Evolutionary conservation across 805 yeast species (phyloP), one percentile per base, ranked within the genome.

Genomic region (Gaillardinia entomophila): DNA sequence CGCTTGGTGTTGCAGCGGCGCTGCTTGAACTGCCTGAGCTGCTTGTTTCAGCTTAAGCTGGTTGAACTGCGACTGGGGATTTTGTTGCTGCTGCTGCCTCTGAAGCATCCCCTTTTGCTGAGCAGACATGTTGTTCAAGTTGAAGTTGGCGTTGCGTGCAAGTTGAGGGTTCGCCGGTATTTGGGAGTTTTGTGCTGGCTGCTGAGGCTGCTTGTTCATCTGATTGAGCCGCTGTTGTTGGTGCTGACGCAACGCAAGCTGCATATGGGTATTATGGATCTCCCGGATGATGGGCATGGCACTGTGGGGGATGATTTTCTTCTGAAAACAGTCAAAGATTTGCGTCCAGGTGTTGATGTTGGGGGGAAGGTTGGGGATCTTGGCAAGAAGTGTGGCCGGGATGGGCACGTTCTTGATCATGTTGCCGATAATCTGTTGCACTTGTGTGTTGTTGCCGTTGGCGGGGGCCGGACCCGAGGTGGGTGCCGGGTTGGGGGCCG

Each of bases 331-430:
- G 26, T 79, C 81, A 54, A 79, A 75, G 18, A 86, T 76, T 50
- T 79, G 84, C 15, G 77, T 74, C 96, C 96, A 88, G 5, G 94
- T 84, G 43, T 73, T 79, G 18, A 79, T 79, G 31, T 78, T 81
- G 11, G 80, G 79, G 0, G 96, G 96, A 22, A 86, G 63, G 29
- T 74, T 80, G 7, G 95, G 94, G 29, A 86, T 72, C 46, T 75
- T 75, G 33, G 71, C 66, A 14, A 86, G 57, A 16, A 86, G 54
- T 2, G 76, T 73, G 12, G 73, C 73, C 1, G 95, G 95, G 31
- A 88, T 85, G 3, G 85, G 87, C 2, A 77, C 61, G 27, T 75
- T 76, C 40, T 80, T 74, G 50, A 84, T 66, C 42, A 71, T 51
- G 31, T 55, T 53, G 27, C 57, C 49, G 32, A 65, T 55, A 19